Percentiles rank a stretch among this genome's conserved stretches.
phyloP scores from a whole-genome alignment of 441 rosid species.

The Adansonia rubrostipa region DNA sequence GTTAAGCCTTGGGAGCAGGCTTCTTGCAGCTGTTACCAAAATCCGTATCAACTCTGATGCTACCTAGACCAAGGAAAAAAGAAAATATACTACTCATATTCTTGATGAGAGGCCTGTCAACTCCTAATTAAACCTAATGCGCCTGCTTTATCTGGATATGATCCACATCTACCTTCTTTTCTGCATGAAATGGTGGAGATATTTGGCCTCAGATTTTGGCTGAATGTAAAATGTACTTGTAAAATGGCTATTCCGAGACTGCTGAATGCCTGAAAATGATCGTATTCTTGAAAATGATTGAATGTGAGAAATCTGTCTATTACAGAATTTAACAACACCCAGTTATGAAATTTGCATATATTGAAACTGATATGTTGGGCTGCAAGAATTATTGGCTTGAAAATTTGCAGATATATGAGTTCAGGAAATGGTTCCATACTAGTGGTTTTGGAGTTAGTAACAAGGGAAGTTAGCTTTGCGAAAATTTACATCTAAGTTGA shows the following conservation, averaged over 20 bases:
- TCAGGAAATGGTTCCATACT: background rate
- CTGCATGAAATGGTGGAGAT: constrained; percentile 1
- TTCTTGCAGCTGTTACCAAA: background rate
- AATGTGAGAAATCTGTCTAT: background rate
- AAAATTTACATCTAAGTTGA: constrained; percentile 16
- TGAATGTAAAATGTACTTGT: background rate
- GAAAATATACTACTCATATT: too few relatives aligned
- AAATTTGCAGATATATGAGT: constrained; percentile 15
- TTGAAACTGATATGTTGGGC: background rate
- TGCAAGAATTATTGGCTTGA: background rate
- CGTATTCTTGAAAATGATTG: background rate
- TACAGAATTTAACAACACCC: background rate
- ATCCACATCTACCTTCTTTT: background rate
- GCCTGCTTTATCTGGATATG: background rate
- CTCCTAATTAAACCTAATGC: background rate
- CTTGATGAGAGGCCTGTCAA: too few relatives aligned
- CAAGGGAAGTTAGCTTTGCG: background rate
- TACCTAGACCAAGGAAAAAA: background rate
- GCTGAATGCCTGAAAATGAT: background rate
- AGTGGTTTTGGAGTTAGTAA: constrained; percentile 13
- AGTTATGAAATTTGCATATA: background rate
- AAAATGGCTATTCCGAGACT: background rate
- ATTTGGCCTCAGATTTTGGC: background rate
- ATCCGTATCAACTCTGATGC: constrained; percentile 9
- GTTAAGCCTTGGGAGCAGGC: background rate